Evolutionary conservation across 805 yeast genomes (phyloP).

Genomic region (Saturnispora kantuleensis): DNA sequence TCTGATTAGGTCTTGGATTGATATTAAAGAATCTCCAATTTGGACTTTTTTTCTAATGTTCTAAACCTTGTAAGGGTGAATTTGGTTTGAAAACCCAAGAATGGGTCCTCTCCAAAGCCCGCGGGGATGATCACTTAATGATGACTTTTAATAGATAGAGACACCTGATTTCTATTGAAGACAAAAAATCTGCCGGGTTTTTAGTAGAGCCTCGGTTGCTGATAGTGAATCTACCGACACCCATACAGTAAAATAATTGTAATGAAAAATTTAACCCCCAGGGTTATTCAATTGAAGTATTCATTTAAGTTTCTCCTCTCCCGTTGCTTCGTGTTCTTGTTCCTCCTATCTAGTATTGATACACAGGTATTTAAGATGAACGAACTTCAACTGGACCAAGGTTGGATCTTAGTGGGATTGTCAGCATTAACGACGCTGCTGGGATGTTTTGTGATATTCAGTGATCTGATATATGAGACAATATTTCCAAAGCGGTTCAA

Average conservation of each 20-base stretch:
- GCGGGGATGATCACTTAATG: background rate
- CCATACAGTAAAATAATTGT: no score
- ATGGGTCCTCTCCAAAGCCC: background rate
- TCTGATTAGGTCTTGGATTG: no score
- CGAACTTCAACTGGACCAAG: constrained; percentile 30
- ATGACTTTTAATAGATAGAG: constrained; percentile 10
- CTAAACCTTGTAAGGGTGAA: background rate
- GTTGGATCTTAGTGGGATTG: constrained; percentile 56
- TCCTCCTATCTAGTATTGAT: no score
- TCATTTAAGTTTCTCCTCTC: no score
- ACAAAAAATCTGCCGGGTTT: constrained; percentile 9
- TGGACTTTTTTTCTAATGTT: background rate
- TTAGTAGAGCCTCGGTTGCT: constrained; percentile 10
- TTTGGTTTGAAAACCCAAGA: background rate
- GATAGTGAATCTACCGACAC: background rate
- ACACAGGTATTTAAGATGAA: no score
- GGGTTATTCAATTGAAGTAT: no score
- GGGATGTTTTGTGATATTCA: constrained; percentile 60
- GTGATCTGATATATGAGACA: constrained; percentile 43
- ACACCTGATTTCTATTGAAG: constrained; percentile 9
- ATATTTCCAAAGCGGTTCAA: constrained; percentile 34
- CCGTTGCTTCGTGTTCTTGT: no score
- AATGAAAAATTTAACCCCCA: no score
- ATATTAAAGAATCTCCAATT: no score
- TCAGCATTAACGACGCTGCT: constrained; percentile 61